These are phyloP conservation scores for Ceratorhiza oryzae-sativae DNA, from an alignment of 1,284 basidiomycete genomes.

Conservation along the genomic window DNA sequence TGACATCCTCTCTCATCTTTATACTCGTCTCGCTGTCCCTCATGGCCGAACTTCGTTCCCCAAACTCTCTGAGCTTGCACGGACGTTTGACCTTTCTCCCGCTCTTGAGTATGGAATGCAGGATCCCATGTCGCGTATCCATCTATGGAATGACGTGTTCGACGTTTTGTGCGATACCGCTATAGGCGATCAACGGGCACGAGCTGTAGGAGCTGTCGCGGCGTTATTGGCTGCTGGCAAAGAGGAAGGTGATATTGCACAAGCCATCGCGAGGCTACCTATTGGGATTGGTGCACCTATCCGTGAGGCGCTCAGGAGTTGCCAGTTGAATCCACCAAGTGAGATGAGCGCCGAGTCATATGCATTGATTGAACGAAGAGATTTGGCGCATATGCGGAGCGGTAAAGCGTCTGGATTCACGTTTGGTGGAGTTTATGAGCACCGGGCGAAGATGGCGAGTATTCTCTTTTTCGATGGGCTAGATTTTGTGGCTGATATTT, in stretches of 20 bases:
- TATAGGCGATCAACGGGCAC: constrained; percentile 27
- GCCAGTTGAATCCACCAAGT: constrained; percentile 76
- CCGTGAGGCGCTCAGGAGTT: constrained; percentile 80
- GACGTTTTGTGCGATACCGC: constrained; percentile 31
- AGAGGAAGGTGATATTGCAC: constrained; percentile 57
- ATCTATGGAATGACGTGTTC: constrained; percentile 36
- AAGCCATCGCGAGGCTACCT: constrained; percentile 61
- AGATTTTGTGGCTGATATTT: not conserved
- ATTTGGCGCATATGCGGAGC: constrained; percentile 59
- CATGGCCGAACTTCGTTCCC: constrained; percentile 38
- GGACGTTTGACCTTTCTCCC: constrained; percentile 39
- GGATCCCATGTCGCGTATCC: constrained; percentile 27
- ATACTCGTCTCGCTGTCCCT: constrained; percentile 42
- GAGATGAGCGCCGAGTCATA: constrained; percentile 78
- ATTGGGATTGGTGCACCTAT: constrained; percentile 81
- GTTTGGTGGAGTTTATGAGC: constrained; percentile 41
- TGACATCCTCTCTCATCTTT: constrained; percentile 52
- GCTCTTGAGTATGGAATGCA: constrained; percentile 38
- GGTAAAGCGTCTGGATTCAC: constrained; percentile 37
- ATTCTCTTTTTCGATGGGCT: not conserved
- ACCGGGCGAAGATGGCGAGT: constrained; percentile 42
- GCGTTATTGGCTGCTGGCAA: constrained; percentile 32
- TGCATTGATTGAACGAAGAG: constrained; percentile 77
- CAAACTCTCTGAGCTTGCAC: constrained; percentile 44
- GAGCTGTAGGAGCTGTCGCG: constrained; percentile 34